Evolutionary conservation across 108 stramenopile genomes (phyloP).

Genomic region (Skeletonema tropicum): DNA sequence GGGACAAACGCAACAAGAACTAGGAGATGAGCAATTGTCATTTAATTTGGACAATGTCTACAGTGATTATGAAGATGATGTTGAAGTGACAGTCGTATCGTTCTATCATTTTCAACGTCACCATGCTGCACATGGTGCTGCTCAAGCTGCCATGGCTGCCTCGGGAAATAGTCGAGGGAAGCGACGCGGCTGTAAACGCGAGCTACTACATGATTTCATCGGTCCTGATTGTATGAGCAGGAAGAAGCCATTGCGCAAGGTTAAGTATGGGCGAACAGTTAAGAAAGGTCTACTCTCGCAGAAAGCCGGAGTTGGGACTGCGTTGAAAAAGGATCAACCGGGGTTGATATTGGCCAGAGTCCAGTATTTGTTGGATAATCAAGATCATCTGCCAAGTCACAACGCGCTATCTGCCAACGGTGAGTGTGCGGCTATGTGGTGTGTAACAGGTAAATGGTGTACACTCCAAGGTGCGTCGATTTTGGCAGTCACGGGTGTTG

Average conservation of each 20-base stretch:
- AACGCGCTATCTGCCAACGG: constrained; percentile 51
- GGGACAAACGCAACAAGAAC: constrained; percentile 3
- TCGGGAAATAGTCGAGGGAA: constrained; percentile 35
- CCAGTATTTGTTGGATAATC: constrained; percentile 47
- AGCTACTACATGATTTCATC: constrained; percentile 34
- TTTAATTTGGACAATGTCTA: constrained; percentile 33
- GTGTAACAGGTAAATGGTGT: constrained; percentile 50
- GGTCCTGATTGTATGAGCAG: constrained; percentile 32
- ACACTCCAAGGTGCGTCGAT: constrained; percentile 57
- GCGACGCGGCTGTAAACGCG: constrained; percentile 33
- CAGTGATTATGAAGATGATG: constrained; percentile 14
- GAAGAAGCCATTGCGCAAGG: constrained; percentile 44
- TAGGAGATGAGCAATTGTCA: constrained; percentile 13
- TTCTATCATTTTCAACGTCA: constrained; percentile 51
- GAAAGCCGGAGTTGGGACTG: constrained; percentile 49
- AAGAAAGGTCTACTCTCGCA: constrained; percentile 33
- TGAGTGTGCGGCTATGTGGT: constrained; percentile 60
- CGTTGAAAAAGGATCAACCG: constrained; percentile 38
- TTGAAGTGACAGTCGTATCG: constrained; percentile 49
- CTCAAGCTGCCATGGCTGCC: constrained; percentile 12
- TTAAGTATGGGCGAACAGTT: constrained; percentile 37
- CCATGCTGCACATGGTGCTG: constrained; percentile 28
- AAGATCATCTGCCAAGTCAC: constrained; percentile 46
- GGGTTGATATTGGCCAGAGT: constrained; percentile 47
- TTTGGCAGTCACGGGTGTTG: constrained; percentile 48